phyloP scores from a whole-genome alignment of 352 stramenopile species.

The Globisporangium radiosum region DNA sequence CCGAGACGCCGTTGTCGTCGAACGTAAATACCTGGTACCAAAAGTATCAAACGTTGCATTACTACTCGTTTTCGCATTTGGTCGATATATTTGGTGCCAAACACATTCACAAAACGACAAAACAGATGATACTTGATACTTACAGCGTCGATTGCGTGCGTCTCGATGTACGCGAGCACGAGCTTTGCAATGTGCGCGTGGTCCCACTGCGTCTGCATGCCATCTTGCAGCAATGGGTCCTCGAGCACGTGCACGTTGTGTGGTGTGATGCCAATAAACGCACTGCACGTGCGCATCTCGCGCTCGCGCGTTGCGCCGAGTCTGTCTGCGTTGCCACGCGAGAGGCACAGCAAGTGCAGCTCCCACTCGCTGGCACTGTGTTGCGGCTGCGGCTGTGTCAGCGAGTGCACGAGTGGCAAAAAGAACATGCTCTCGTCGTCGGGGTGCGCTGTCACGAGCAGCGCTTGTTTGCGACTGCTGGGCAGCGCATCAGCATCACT shows the following conservation, averaged over 20 bases:
- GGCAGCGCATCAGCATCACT: not conserved
- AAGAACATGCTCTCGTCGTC: constrained; percentile 99
- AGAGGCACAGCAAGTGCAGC: constrained; percentile 89
- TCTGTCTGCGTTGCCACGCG: constrained; percentile 88
- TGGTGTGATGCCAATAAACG: constrained; percentile 42
- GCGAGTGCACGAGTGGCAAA: constrained; percentile 79
- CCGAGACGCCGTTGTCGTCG: constrained; percentile 90
- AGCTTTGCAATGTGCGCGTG: constrained; percentile 50
- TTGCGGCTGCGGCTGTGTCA: constrained; percentile 18
- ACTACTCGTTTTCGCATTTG: no score
- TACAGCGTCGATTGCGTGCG: constrained; percentile 60
- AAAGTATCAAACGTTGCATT: no score
- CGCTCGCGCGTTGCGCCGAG: constrained; percentile 76
- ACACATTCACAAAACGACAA: not conserved
- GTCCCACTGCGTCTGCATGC: constrained; percentile 75
- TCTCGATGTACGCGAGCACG: constrained; percentile 48
- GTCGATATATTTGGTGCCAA: not conserved
- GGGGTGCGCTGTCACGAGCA: constrained; percentile 93
- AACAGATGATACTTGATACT: not conserved
- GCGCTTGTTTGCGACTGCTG: constrained; percentile 29
- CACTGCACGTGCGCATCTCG: constrained; percentile 65
- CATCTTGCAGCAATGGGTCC: constrained; percentile 81
- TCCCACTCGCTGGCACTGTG: constrained; percentile 29
- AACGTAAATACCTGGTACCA: constrained; percentile 88
- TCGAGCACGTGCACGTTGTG: constrained; percentile 63